Evolutionary conservation across 345 rosid genomes (phyloP).

Genomic region (Nephelium lappaceum): DNA sequence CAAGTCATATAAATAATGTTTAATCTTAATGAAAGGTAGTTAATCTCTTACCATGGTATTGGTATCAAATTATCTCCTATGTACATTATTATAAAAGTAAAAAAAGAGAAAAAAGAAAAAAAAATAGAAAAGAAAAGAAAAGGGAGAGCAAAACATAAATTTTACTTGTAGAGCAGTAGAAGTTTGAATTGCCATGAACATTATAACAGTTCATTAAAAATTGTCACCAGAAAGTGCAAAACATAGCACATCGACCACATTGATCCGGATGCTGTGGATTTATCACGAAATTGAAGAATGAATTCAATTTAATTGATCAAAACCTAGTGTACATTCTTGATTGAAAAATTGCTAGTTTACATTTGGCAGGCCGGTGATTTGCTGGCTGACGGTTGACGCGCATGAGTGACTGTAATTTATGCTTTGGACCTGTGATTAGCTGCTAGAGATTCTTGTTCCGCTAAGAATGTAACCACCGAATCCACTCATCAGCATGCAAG

Average conservation of each 20-base stretch:
- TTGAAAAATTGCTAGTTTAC: not conserved
- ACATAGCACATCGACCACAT: not conserved
- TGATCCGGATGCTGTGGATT: not conserved
- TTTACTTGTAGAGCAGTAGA: too few species aligned
- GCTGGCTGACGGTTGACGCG: not conserved
- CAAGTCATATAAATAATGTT: too few species aligned
- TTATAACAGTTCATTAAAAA: too few species aligned
- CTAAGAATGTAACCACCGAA: constrained; percentile 85
- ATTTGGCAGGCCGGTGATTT: not conserved
- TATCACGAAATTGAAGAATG: not conserved
- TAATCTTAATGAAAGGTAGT: too few species aligned
- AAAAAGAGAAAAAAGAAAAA: too few species aligned
- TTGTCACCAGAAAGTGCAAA: not conserved
- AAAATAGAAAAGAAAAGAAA: too few species aligned
- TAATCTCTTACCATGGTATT: too few species aligned
- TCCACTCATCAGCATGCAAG: constrained; percentile 89
- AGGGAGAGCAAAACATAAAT: not conserved
- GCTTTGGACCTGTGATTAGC: constrained; percentile 9
- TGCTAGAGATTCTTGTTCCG: constrained; percentile 60
- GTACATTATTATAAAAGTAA: too few species aligned
- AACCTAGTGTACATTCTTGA: not conserved
- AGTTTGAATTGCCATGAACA: not conserved
- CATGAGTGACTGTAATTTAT: not conserved
- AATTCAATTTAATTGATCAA: not conserved
- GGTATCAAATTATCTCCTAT: too few species aligned